Percentiles rank a stretch among this genome's conserved stretches.
Conservation (phyloP, 352 stramenopile species). For the Pythium pectinolyticum region DNA sequence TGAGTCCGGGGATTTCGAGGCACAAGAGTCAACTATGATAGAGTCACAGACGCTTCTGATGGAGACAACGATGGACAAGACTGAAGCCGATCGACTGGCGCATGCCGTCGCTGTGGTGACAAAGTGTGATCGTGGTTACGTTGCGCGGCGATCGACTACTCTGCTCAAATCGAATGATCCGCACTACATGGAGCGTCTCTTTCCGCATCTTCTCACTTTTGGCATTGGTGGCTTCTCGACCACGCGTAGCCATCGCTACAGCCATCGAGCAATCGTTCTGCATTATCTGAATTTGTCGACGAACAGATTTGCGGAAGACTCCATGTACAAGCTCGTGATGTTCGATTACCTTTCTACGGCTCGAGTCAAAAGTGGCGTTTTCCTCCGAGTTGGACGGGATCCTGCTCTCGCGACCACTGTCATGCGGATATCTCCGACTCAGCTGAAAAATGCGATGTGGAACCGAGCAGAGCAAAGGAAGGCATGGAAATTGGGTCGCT, state of each 20-base stretch:
- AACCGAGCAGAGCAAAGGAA: background rate
- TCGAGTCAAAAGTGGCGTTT: constrained; percentile 17
- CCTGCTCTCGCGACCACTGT: constrained; percentile 1
- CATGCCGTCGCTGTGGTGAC: background rate
- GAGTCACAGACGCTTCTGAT: constrained; percentile 17
- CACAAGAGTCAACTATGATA: background rate
- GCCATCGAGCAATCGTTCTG: constrained; percentile 12
- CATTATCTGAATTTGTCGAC: constrained; percentile 27
- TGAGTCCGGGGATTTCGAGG: background rate
- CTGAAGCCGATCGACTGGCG: background rate
- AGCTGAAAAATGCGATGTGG: constrained; percentile 4
- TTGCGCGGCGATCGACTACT: constrained; percentile 9
- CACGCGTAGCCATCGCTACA: constrained; percentile 4
- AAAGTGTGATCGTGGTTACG: background rate
- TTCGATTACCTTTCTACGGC: constrained; percentile 22
- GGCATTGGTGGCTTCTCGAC: constrained; percentile 9
- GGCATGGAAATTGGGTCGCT: background rate
- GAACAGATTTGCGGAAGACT: constrained; percentile 18
- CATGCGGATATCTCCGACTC: constrained; percentile 4
- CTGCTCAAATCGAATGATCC: constrained; percentile 10
- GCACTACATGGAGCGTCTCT: constrained; percentile 19
- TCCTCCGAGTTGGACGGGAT: constrained; percentile 16
- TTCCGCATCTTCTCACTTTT: constrained; percentile 15
- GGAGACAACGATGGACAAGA: constrained; percentile 1
- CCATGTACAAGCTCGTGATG: constrained; percentile 22